Evolutionary conservation across 2,329 filamentous ascomycete genomes (phyloP), one percentile per base, ranked within the genome.

Genomic region (Huntiella savannae): DNA sequence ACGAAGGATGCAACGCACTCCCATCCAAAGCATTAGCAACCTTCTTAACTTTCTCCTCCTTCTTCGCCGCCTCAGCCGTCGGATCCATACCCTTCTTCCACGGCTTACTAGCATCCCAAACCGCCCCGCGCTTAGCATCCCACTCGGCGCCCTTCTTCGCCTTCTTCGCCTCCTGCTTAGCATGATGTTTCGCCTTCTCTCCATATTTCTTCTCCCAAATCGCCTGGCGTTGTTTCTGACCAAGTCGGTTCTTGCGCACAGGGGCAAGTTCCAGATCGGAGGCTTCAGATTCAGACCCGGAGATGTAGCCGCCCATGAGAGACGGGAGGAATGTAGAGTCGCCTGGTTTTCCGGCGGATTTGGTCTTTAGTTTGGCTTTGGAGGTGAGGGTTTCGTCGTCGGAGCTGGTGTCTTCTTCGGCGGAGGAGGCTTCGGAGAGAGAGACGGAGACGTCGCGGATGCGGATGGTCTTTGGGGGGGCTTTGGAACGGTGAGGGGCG

Each of bases 161-260:
- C 49, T 60, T 64, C 53, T 52, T 60, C 58, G 22, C 22, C 7
- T 22, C 17, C 3, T 45, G 44, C 8, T 34, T 33, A 49, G 67
- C 65, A 38, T 77, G 59, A 55, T 86, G 82, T 53, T 77, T 81
- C 1, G 83, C 84, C 51, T 71, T 69, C 11, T 69, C 66, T 43
- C 82, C 82, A 58, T 70, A 88, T 57, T 87, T 88, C 63, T 83
- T 79, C 63, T 88, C 82, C 66, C 77, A 82, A 49, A 91, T 80
- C 17, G 77, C 73, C 57, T 82, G 80, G 6, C 83, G 73, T n/a
- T 79, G 81, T 38, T 77, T 71, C 61, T 92, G 83, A 3, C 83
- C 83, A 40, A 75, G 69, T 16, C 81, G 70, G 55, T 88, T 87
- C 61, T 86, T 87, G 54, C 75, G 74, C 0, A 68, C 61, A 1